phyloP scores from a whole-genome alignment of 2,329 filamentous ascomycete species.

The Chaetomium globosum region DNA sequence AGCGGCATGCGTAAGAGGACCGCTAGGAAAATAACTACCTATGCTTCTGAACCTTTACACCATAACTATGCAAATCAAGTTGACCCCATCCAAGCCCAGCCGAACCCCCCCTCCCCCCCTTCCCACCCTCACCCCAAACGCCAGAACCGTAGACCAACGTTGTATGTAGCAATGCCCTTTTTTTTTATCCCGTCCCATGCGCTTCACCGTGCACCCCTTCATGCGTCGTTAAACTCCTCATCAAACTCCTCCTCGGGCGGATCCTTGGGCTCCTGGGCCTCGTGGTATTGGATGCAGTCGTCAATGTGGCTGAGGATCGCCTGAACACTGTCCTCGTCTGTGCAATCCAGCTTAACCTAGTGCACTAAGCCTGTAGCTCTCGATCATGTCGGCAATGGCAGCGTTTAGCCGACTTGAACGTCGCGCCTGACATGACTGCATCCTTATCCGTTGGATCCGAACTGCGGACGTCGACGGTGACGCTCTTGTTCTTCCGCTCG shows the following conservation, averaged over 20 bases:
- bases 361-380: slow-evolving; percentile 98
- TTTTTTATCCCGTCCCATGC: slow-evolving; percentile 2
- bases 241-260: slow-evolving; percentile 67
- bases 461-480: slow-evolving; percentile 54
- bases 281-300: slow-evolving; percentile 89
- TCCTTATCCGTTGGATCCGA: slow-evolving; percentile 66
- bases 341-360: slow-evolving; percentile 84
- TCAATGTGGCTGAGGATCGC: slow-evolving; percentile 88
- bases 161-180: not conserved
- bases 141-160: slow-evolving; percentile 1
- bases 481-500: slow-evolving; percentile 54
- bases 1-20: not conserved
- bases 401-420: slow-evolving; percentile 82
- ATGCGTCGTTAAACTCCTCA: slow-evolving; percentile 42
- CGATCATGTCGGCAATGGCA: slow-evolving; percentile 87
- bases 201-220: not conserved
- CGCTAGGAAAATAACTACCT: no score
- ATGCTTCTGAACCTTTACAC: slow-evolving; percentile 41
- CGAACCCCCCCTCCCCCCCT: no score
- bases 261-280: slow-evolving; percentile 88
- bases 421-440: slow-evolving; percentile 75
- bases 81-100: slow-evolving; percentile 10
- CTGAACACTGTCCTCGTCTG: slow-evolving; percentile 88
- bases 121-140: not conserved
- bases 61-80: slow-evolving; percentile 48